These are phyloP conservation scores for Roridomyces roridus DNA, from an alignment of 768 basidiomycete species.

Conservation along the genomic window DNA sequence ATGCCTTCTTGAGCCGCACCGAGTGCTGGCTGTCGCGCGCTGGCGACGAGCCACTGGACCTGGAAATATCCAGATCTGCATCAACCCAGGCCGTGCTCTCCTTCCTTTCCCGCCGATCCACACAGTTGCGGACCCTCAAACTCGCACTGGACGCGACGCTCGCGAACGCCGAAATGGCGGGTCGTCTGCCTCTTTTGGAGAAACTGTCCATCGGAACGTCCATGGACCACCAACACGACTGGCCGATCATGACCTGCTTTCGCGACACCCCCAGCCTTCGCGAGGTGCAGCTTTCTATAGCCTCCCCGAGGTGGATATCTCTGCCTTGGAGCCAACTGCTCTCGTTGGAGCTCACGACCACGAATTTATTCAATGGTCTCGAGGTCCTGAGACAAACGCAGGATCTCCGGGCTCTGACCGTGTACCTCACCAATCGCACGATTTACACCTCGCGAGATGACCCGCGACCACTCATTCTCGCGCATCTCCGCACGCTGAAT, in stretches of 20 bases:
- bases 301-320: neutral
- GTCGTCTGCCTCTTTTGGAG: neutral
- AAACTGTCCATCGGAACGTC: neutral
- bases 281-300: neutral
- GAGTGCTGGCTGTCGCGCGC: constrained; percentile 8
- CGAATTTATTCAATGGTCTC: neutral
- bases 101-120: neutral
- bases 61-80: neutral
- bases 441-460: no score
- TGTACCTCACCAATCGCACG: neutral
- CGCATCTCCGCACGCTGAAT: constrained; percentile 1
- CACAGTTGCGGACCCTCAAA: neutral
- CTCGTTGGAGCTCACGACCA: neutral
- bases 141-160: neutral
- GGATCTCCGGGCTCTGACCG: neutral
- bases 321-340: constrained; percentile 17
- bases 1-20: neutral
- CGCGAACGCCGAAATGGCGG: neutral
- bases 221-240: neutral
- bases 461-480: neutral
- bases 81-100: neutral
- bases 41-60: neutral
- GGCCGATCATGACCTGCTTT: neutral
- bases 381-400: neutral
- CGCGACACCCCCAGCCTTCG: constrained; percentile 6